Evolutionary conservation across 495 filamentous ascomycete species (phyloP), one percentile per base, ranked within the genome.

Genomic region (Pyrenopolyporus hunteri): DNA sequence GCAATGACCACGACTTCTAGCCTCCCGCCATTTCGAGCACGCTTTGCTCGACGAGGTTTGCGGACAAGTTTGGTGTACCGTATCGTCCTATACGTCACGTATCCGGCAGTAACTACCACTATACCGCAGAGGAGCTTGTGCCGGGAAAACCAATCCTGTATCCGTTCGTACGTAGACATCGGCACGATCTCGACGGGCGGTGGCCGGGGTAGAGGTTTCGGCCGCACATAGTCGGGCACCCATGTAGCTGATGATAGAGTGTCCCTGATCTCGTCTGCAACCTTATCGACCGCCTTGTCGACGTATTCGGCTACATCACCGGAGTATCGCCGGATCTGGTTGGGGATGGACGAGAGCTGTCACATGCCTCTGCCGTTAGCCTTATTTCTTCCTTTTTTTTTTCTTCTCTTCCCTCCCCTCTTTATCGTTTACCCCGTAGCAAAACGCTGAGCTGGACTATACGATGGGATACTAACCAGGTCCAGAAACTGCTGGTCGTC

Each of bases 1-100:
- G 91, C 90, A 57, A 98, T 77, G 11, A 97, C 89, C 39, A 98
- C 88, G 23, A 98, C 93, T 68, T 98, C 94, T 44, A 87, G 85
- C 48, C 93, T 80, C 7, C 89, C 87, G n/a, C 94, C 94, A 77
- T 91, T 96, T 10, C 82, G 79, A 5, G 89, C 89, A 22, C 89
- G 82, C 71, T 78, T 83, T 6, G 93, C 94, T 58, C 89, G 84
- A 59, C 92, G 82, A 65, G 87, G 85, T 72, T 85, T 87, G 4
- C 80, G 78, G 60, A 82, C 72, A 7, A 80, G 70, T 46, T 80
- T 86, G 60, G 81, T 87, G 46, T 76, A 84, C 46, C 85, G 80
- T 65, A 86, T 87, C 17, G 87, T 75, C 53, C 89, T 75, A 45
- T 88, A 87, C n/a, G 80, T 82, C 1, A 83, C 80, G 14, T 87